Base-by-base conservation (phyloP, 2,329 filamentous ascomycete genomes). In the Clonostachys rosea region DNA sequence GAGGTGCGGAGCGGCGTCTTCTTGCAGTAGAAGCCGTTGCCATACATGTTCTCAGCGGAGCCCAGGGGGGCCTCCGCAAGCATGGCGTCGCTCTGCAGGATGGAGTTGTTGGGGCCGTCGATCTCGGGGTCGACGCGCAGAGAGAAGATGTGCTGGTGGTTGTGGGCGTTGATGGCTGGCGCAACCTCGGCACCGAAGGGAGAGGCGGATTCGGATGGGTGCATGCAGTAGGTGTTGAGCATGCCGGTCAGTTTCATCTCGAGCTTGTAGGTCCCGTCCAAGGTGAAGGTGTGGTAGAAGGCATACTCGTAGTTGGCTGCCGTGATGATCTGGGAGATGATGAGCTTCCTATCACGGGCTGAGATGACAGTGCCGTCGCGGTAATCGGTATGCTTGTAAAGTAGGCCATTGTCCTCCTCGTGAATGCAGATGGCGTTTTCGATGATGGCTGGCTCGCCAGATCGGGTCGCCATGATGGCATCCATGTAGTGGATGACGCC, bases 111-210 rank as follows among this genome's bases (percentile, higher is more conserved):
- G 50, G 73, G 71, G 0, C 81, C 81, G 49, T 79, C 79, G 43
- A 83, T 68, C 52, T 77, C 78, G n/a, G 81, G 81, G 56, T 85
- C 81, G 12, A 85, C 69, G 9, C 81, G 76, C 6, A 84, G 70
- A 5, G 78, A 83, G 67, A 91, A 89, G 61, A 90, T 86, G 64
- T 91, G 87, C 59, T 91, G 87, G 58, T 91, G 87, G 64, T 87
- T 47, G 40, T 47, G 45, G 30, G 45, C 45, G 17, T 30, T 47
- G 40, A 47, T 37, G 42, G 45, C 45, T 5, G 78, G 76, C 1
- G 75, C 73, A 1, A 89, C 83, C n/a, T 85, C 73, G 40, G 80
- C 87, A 10, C 81, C 82, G 56, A 77, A 86, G 0, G 67, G 69
- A 11, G 53, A 54, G 9, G 64, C 64, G 4, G 56, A 55, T 54